Conservation (phyloP, 2,329 filamentous ascomycete genomes). For the Aureobasidium sp. region DNA sequence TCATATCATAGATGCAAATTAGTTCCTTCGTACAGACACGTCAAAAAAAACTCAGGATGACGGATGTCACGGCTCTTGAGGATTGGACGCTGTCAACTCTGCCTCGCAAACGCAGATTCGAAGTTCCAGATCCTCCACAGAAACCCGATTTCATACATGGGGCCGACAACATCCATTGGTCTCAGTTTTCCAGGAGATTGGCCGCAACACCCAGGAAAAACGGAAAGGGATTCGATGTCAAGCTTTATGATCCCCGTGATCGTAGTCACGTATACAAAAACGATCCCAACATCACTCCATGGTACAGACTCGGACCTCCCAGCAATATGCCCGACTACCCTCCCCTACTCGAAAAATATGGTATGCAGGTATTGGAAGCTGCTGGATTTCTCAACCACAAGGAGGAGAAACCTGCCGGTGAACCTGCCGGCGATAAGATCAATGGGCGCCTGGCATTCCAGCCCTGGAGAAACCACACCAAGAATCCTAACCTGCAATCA, state of each 20-base stretch:
- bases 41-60: background rate
- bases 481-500: background rate
- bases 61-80: too few relatives aligned
- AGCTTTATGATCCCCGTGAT: background rate
- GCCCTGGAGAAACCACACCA: background rate
- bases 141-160: background rate
- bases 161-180: background rate
- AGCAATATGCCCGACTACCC: background rate
- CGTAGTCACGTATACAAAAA: too few relatives aligned
- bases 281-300: too few relatives aligned
- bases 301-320: background rate
- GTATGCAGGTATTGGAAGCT: background rate
- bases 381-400: background rate
- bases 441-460: background rate
- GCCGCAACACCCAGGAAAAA: background rate
- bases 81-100: too few relatives aligned
- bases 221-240: background rate
- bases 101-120: background rate
- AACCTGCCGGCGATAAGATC: background rate
- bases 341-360: background rate
- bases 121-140: background rate
- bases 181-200: background rate
- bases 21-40: background rate
- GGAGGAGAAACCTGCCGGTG: too few relatives aligned
- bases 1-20: too few relatives aligned